Evolutionary conservation across 2,329 filamentous ascomycete genomes (phyloP), one percentile per base, ranked within the genome.

Genomic region (Alternaria triticimaculans): DNA sequence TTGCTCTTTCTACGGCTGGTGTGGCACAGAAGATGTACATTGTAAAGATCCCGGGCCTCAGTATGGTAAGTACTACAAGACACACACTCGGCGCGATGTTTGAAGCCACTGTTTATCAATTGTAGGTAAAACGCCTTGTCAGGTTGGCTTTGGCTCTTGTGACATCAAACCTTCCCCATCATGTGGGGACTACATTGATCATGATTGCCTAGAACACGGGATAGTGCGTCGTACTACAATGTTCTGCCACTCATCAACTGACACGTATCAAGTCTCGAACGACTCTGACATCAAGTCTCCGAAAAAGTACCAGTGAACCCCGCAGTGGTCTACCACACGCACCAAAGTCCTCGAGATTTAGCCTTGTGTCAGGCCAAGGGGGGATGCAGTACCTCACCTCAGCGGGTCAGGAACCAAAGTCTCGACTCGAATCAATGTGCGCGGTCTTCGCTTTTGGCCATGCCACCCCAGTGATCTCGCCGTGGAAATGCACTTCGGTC

Each of bases 21-120:
- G 66, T 60, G 69, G 68, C 15, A 75, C 70, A 5, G 46, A 67
- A 3, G 5, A 58, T 55, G 54, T 71, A 53, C 63, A 75, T 25
- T 58, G 72, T 43, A 67, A 71, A 10, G 55, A 63, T 46, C 56
- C 61, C 23, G 69, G 72, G 37, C 70, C 63, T 18, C 53, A 63
- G 28, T 49, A 48, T 55, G 60, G 55, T 43, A 55, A 41, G 26
- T 26, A 26, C 26, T 26, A 26, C 26, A 26, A 26, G 9, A 26
- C 26, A 26, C 26, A 26, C 3, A 26, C 26, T 26, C 26, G 26
- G 26, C 26, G 26, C 26, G 26, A 4, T 26, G 26, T 5, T 26
- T 26, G 26, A 26, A 26, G 26, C 26, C 26, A 26, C 26, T 26
- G 26, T 3, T 26, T 26, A 26, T 26, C 9, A 26, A 26, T 26